phyloP scores from a whole-genome alignment of 805 yeast species.

The Starmerella etchellsii region DNA sequence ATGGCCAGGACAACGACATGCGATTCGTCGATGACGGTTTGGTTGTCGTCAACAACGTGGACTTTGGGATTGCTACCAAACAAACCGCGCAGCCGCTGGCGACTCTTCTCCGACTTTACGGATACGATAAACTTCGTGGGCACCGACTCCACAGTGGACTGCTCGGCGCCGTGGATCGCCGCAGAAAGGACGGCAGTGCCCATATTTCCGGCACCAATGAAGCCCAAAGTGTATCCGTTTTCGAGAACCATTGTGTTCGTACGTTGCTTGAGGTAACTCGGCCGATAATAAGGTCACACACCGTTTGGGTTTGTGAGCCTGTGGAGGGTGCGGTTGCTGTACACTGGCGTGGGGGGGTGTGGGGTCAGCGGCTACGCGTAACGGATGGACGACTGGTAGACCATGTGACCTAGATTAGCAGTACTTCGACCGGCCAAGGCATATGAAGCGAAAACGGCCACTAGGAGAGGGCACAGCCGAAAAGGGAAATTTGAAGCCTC shows the following conservation, averaged over 20 bases:
- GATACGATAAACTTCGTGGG: constrained; percentile 72
- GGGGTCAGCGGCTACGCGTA: no score
- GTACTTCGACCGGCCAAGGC: no score
- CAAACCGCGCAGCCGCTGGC: constrained; percentile 35
- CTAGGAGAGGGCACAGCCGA: no score
- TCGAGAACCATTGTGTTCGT: constrained; percentile 18
- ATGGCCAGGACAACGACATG: constrained; percentile 70
- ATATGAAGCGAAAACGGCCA: no score
- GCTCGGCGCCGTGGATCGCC: constrained; percentile 38
- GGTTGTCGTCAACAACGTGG: constrained; percentile 37
- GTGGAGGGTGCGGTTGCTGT: no score
- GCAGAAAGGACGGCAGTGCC: constrained; percentile 88
- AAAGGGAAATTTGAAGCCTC: no score
- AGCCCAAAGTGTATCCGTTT: constrained; percentile 43
- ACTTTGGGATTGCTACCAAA: constrained; percentile 35
- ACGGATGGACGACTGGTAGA: no score
- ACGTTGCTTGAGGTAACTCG: no score
- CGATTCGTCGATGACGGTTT: constrained; percentile 47
- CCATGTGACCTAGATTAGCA: no score
- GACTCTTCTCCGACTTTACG: constrained; percentile 45
- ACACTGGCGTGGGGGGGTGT: no score
- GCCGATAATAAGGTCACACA: no score
- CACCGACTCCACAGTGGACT: constrained; percentile 32
- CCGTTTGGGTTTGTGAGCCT: no score
- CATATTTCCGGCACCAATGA: constrained; percentile 91